Evolutionary conservation across 306 rosid species (phyloP).

Genomic region (Aeschynomene evenia): DNA sequence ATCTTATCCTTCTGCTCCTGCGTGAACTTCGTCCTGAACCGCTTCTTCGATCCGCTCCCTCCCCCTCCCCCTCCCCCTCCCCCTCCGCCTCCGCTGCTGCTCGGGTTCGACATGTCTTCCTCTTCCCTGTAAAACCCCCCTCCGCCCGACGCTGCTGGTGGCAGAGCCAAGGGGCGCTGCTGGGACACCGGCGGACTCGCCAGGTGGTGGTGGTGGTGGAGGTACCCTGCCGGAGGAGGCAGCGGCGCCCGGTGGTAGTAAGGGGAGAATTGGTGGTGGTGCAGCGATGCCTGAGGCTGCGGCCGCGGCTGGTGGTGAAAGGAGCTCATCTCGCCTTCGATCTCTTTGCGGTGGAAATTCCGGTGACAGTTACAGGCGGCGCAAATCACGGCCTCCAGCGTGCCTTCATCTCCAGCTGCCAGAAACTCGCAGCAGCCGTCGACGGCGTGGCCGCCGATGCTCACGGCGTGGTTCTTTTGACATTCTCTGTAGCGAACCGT

Average conservation of each 20-base stretch:
- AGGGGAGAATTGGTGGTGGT: slow-evolving; percentile 41
- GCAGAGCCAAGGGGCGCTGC: slow-evolving; percentile 54
- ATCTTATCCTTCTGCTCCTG: slow-evolving; percentile 82
- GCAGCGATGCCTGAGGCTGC: slow-evolving; percentile 16
- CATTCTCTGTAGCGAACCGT: slow-evolving; percentile 65
- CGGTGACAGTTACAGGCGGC: slow-evolving; percentile 96
- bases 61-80: slow-evolving; percentile 44
- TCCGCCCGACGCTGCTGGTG: slow-evolving; percentile 35
- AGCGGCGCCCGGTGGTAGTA: slow-evolving; percentile 50
- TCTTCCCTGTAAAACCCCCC: slow-evolving; percentile 54
- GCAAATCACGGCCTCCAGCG: slow-evolving; percentile 75
- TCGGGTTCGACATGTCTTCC: slow-evolving; percentile 74
- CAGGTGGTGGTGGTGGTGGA: slow-evolving; percentile 44
- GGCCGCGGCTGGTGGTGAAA: neutral
- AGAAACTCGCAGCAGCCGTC: slow-evolving; percentile 90
- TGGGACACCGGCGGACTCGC: slow-evolving; percentile 37
- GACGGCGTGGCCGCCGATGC: slow-evolving; percentile 68
- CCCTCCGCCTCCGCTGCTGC: slow-evolving; percentile 70
- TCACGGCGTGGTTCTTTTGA: slow-evolving; percentile 76
- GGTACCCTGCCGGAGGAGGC: slow-evolving; percentile 47
- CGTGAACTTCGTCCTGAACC: slow-evolving; percentile 70
- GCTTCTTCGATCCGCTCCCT: slow-evolving; percentile 53
- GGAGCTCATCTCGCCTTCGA: slow-evolving; percentile 25
- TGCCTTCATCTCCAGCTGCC: slow-evolving; percentile 74
- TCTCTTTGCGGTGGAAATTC: slow-evolving; percentile 80